Base-by-base conservation (phyloP, 1,284 basidiomycete species). In the Ceratobasidium sp. region DNA sequence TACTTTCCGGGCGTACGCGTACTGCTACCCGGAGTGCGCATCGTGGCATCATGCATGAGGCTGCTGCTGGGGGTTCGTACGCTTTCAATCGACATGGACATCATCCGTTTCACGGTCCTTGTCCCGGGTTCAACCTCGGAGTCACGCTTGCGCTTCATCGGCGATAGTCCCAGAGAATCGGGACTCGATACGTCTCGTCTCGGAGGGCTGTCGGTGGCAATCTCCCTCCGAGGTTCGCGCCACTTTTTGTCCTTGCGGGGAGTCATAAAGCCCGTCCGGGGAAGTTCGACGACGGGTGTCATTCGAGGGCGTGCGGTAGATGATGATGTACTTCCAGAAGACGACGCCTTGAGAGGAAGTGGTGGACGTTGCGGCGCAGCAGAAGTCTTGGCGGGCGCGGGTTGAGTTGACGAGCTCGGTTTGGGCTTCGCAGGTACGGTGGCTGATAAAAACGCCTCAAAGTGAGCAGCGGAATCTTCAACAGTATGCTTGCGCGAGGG, bases 71-170 rank as follows among this genome's bases (percentile, higher is more conserved):
- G 67, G 7, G 67, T 71, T 21, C 25, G 25, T n/a, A 54, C 18
- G 16, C 36, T 49, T 3, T 71, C 56, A 94, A 85, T 82, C n/a
- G 92, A 93, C 77, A 79, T 83, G 72, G 95, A 96, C 79, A 91
- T 96, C 53, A 81, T 84, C 42, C 85, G 88, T 25, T 97, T 96
- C 82, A 96, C 95, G 0, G 84, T 86, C 38, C 87, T 98, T 72
- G 92, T 96, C 51, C 88, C 67, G 33, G 42, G 28, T 14, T 71
- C 67, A 14, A 18, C 46, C 12, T 71, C 56, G 16, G 44, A 18
- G 18, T 71, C 67, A 11, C 67, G 67, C 36, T 71, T 71, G 14
- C 67, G 67, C 21, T 71, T 71, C 56, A 60, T 60, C 56, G 67
- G 67, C 3, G 67, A 71, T 3, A 71, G 67, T 4, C 56, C 33